Evolutionary conservation across 495 filamentous ascomycete genomes (phyloP), one percentile per base, ranked within the genome.

Genomic region (Aspergillus taichungensis): DNA sequence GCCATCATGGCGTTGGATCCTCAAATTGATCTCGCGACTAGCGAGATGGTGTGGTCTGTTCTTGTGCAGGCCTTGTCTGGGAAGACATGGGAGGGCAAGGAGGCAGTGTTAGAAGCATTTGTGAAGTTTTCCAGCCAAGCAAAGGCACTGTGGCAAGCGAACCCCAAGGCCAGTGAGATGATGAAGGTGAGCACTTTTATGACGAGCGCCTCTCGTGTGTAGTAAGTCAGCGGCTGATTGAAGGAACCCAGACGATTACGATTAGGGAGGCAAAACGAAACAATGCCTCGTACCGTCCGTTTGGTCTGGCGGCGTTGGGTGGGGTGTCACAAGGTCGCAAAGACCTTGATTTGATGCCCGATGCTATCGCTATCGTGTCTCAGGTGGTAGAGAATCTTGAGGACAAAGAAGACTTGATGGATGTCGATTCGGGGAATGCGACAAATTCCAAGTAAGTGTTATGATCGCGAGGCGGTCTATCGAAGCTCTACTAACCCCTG

Each of bases 31-130:
- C 60, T 69, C 29, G 37, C 59, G 6, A 79, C 83, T 36, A 70
- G 85, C 29, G 69, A 76, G 53, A 67, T 72, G 8, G 55, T 95
- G 13, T 98, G 88, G 88, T 87, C 87, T 0, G 77, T 81, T 0
- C 69, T 94, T 14, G 86, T 95, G 35, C 84, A 82, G 55, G 81
- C 88, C 2, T 57, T 95, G 41, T 72, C 76, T 11, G 83, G 94
- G 13, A 96, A 94, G 66, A 94, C 88, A 5, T 98, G 94, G 77
- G 80, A 86, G 8, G 88, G 88, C 7, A 98, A 98, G 64, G 92
- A 96, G 62, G 82, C 78, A 45, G 80, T 97, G 38, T 68, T 97
- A n/a, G 73, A 80, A 45, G 83, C 86, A n/a, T 84, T 94, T 60
- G 82, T 87, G 9, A 78, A 77, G 45, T 89, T 95, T 52, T 78